A percentile compares a stretch with the other conserved stretches of the same genome.
phyloP scores from a whole-genome alignment of 441 rosid genomes.

The Syzygium malaccense region DNA sequence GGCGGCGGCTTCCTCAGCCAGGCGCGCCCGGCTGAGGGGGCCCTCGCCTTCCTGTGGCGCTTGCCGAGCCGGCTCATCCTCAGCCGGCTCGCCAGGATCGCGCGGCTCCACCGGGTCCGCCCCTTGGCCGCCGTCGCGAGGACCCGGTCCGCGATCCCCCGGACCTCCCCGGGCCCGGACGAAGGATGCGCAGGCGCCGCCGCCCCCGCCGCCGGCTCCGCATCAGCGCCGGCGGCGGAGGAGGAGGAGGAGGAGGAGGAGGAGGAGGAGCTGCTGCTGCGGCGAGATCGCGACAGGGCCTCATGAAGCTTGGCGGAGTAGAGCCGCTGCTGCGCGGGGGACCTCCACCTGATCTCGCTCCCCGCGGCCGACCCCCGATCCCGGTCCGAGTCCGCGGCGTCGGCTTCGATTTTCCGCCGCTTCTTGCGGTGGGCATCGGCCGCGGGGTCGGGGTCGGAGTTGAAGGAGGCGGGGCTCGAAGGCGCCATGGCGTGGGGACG shows the following conservation, averaged over 20 bases:
- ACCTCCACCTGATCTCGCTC: conserved; percentile 30
- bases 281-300: conserved; percentile 37
- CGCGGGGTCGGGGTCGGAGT: conserved; percentile 21
- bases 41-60: conserved; percentile 15
- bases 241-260: neutral
- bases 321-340: conserved; percentile 42
- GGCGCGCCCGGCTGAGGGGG: neutral
- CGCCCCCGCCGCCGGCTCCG: neutral
- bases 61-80: conserved; percentile 17
- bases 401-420: conserved; percentile 24
- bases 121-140: conserved; percentile 49
- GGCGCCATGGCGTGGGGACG: conserved; percentile 16
- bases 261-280: neutral
- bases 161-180: conserved; percentile 14
- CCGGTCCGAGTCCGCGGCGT: neutral
- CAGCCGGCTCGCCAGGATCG: conserved; percentile 25
- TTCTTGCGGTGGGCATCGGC: conserved; percentile 34
- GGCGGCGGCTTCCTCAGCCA: conserved; percentile 6
- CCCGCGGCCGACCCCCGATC: neutral
- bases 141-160: conserved; percentile 38
- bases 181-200: neutral
- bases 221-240: neutral
- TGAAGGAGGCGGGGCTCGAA: conserved; percentile 8
- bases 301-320: conserved; percentile 46
- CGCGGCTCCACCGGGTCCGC: conserved; percentile 40